A percentile compares a stretch with the other conserved stretches of the same genome.
phyloP scores from a whole-genome alignment of 164 flowering plant genomes.

The Umbellularia californica region DNA sequence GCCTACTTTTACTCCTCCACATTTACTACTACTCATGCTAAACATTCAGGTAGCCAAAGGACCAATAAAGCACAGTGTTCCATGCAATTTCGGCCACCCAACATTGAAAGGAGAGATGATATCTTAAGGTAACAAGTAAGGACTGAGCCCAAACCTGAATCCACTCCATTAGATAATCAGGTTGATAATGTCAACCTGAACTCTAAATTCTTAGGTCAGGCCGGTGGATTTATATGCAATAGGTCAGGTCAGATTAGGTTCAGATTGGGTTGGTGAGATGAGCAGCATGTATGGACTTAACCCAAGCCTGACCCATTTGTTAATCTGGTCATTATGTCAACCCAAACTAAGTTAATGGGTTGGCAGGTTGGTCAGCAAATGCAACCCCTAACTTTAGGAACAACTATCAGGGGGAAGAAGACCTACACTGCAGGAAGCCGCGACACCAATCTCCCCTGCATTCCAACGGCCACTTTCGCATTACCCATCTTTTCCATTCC shows the following conservation, averaged over 20 bases:
- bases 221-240: too few species aligned
- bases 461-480: constrained; percentile 32
- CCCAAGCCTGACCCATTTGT: background rate
- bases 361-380: background rate
- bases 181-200: too few species aligned
- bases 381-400: background rate
- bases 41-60: too few species aligned
- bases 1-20: too few species aligned
- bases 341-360: background rate
- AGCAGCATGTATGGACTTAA: background rate
- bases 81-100: too few species aligned
- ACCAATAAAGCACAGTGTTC: too few species aligned
- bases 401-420: constrained; percentile 2
- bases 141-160: too few species aligned
- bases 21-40: too few species aligned
- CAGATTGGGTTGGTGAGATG: background rate
- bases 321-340: background rate
- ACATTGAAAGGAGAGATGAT: too few species aligned
- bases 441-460: constrained; percentile 25
- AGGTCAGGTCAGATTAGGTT: too few species aligned
- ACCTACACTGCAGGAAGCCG: constrained; percentile 31
- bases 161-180: too few species aligned
- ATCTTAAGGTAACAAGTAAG: background rate
- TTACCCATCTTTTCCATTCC: constrained; percentile 58
- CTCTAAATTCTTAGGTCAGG: too few species aligned